These are phyloP conservation scores for Phaseolus lunatus DNA, from an alignment of 306 rosid genomes.

Conservation along the genomic window DNA sequence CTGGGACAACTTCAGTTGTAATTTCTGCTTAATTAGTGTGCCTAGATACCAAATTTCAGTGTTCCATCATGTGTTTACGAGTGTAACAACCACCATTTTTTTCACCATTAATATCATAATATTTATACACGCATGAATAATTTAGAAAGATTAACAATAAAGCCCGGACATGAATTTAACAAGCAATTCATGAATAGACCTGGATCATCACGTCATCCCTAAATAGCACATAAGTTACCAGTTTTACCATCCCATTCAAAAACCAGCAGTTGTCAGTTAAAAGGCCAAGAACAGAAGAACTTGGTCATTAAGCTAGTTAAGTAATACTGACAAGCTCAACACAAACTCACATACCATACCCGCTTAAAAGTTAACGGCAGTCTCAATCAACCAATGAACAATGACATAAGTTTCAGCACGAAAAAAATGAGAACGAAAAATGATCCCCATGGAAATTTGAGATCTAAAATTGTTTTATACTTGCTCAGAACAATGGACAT, in stretches of 20 bases:
- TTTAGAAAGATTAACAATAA: conserved; percentile 16
- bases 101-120: background rate
- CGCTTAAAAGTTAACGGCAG: background rate
- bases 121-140: background rate
- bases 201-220: background rate
- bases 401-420: background rate
- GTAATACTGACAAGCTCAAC: conserved; percentile 2
- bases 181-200: background rate
- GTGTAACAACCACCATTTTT: background rate
- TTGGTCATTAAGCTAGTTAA: conserved; percentile 18
- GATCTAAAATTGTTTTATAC: conserved; percentile 4
- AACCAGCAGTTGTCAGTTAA: background rate
- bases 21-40: too few relatives aligned
- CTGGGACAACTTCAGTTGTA: too few relatives aligned
- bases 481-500: background rate
- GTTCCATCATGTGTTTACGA: background rate
- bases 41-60: background rate
- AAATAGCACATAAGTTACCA: background rate
- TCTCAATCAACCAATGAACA: background rate
- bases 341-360: background rate
- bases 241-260: background rate
- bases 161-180: background rate
- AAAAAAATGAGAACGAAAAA: conserved; percentile 3
- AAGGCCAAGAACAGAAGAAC: background rate
- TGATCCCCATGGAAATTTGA: background rate